Evolutionary conservation across 208 protist species (phyloP).

Genomic region (Trypanosoma boissoni): DNA sequence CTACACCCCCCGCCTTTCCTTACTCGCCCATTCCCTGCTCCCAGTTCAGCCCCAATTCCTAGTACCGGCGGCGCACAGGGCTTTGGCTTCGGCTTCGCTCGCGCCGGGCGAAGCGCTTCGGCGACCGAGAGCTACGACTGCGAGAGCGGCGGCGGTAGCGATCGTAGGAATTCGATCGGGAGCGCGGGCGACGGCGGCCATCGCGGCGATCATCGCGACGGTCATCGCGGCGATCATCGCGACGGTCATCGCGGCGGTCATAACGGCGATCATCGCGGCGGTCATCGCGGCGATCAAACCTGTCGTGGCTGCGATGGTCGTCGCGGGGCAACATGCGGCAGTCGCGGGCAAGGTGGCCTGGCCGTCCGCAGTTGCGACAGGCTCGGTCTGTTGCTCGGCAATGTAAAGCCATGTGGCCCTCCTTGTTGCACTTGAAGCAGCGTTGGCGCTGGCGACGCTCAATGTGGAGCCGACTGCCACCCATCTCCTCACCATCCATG

Average conservation of each 20-base stretch:
- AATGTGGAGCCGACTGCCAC: slow-evolving; percentile 36
- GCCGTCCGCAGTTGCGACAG: slow-evolving; percentile 47
- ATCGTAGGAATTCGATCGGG: slow-evolving; percentile 29
- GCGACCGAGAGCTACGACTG: slow-evolving; percentile 25
- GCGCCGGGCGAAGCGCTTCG: slow-evolving; percentile 23
- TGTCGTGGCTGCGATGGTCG: slow-evolving; percentile 19
- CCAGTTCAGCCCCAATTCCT: too few species aligned
- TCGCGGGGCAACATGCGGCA: slow-evolving; percentile 27
- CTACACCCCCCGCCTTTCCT: too few species aligned
- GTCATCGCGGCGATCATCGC: slow-evolving; percentile 1
- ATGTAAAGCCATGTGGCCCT: slow-evolving; percentile 58
- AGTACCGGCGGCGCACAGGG: slow-evolving; percentile 9
- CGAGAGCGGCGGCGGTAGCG: slow-evolving; percentile 37
- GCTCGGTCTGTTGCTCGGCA: slow-evolving; percentile 31
- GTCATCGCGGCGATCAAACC: slow-evolving; percentile 8
- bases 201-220: background rate
- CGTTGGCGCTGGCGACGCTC: slow-evolving; percentile 45
- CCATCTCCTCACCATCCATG: slow-evolving; percentile 40
- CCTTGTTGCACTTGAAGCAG: slow-evolving; percentile 65
- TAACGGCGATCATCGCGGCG: slow-evolving; percentile 9
- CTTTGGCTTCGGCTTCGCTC: slow-evolving; percentile 14
- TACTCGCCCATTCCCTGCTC: background rate
- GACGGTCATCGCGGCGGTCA: slow-evolving; percentile 19
- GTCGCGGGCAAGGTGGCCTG: slow-evolving; percentile 44
- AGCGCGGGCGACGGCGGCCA: slow-evolving; percentile 13